phyloP scores from a whole-genome alignment of 163 green algal genomes.

The Scenedesmus sp. region DNA sequence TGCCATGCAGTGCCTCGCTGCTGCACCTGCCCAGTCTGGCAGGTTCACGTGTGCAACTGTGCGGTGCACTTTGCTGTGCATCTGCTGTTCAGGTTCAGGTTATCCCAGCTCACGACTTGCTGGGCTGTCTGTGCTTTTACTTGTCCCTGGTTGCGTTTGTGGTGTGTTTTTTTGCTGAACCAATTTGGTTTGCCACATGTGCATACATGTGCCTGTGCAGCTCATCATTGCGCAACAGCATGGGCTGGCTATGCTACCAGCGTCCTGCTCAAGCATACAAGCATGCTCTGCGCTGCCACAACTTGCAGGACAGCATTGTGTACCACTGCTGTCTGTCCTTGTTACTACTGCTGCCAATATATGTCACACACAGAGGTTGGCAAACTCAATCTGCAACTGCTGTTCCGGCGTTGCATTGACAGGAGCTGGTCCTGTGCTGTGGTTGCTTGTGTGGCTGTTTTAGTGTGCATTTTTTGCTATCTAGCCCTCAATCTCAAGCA shows the following conservation, averaged over 20 bases:
- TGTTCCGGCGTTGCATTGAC: neutral
- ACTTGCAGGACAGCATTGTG: neutral
- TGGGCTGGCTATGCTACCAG: neutral
- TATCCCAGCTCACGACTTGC: too few species aligned
- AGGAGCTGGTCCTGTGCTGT: neutral
- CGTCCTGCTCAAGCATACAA: neutral
- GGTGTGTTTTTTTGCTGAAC: too few species aligned
- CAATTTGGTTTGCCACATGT: neutral
- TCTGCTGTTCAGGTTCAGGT: too few species aligned
- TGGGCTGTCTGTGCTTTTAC: too few species aligned
- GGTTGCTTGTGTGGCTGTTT: neutral
- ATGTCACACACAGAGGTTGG: neutral
- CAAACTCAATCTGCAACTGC: neutral
- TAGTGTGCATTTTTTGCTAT: neutral
- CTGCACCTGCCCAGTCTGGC: too few species aligned
- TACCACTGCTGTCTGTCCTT: neutral
- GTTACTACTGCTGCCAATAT: neutral
- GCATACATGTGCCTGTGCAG: neutral
- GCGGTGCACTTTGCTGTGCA: too few species aligned
- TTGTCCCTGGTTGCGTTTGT: too few species aligned
- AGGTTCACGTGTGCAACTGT: too few species aligned
- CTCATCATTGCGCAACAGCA: neutral
- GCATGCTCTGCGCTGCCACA: neutral
- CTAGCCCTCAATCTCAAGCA: neutral
- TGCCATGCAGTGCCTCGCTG: neutral